Conservation (phyloP, 192 early-diverging fungal genomes). For the Diversispora epigaea region DNA sequence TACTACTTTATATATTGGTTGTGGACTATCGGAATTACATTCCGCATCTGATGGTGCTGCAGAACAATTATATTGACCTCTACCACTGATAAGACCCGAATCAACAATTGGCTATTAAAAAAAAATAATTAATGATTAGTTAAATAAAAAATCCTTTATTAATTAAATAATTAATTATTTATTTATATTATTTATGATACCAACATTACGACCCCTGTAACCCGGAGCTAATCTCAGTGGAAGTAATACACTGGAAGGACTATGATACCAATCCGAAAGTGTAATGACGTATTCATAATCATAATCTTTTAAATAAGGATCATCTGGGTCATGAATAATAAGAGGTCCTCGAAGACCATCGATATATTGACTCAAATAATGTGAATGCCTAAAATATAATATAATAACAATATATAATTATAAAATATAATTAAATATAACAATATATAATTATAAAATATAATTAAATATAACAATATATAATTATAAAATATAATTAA, state of each 20-base stretch:
- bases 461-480: too few relatives aligned
- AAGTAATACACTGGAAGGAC: conserved; percentile 29
- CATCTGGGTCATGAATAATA: conserved; percentile 41
- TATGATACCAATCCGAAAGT: conserved; percentile 49
- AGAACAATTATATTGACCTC: conserved; percentile 39
- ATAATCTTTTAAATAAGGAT: conserved; percentile 39
- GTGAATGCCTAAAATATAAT: not conserved
- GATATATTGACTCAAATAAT: conserved; percentile 38
- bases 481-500: conserved; percentile 27
- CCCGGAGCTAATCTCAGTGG: conserved; percentile 22
- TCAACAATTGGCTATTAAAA: conserved; percentile 38
- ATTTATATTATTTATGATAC: not conserved
- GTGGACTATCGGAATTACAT: conserved; percentile 24
- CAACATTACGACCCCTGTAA: conserved; percentile 13
- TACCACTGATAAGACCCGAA: conserved; percentile 52
- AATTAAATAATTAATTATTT: not conserved
- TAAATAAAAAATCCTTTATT: too few relatives aligned
- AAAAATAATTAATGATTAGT: too few relatives aligned
- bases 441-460: too few relatives aligned
- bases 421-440: not conserved
- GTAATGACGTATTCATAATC: conserved; percentile 44
- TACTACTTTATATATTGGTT: conserved; percentile 33
- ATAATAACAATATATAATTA: not conserved
- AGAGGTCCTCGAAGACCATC: conserved; percentile 44
- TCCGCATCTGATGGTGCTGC: conserved; percentile 31